Evolutionary conservation across 176 grass and related monocot genomes (phyloP), one percentile per base, ranked within the genome.

Genomic region (Zoysia japonica): DNA sequence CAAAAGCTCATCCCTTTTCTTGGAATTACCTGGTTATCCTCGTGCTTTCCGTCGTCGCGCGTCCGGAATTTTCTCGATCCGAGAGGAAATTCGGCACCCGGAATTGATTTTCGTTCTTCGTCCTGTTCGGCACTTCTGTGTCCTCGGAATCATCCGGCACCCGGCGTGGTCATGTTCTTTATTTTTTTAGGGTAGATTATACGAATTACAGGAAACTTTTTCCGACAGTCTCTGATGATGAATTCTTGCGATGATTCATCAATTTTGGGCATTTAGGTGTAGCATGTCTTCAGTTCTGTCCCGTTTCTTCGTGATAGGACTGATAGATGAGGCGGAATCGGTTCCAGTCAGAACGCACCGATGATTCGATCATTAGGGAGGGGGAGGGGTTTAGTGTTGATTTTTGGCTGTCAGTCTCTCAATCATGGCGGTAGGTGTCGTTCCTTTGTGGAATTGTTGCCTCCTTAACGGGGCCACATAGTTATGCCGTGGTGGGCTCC

Each of bases 371-470:
- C n/a, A 67, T 28, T 28, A 28, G 28, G 28, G 28, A 28, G 28
- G 28, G 28, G 28, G 28, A 28, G 28, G 28, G 28, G 28, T 28
- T 28, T 28, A 28, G 28, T 28, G 28, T 28, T 28, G 28, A 28
- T 28, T 28, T 28, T 28, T 28, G 28, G 28, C 28, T 28, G 28
- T 28, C 28, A 28, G 28, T 72, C 78, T 85, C 77, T 85, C 82
- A 57, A 89, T 89, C 60, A 77, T 76, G 28, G 44, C 15, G 66
- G 66, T 89, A 67, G 82, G 87, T 89, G 60, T 85, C 38, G 14
- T 59, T 77, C 43, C 71, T 48, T 52, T 37, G 76, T 45, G 78
- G 77, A 81, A 81, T 72, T 72, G 82, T 77, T 89, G 71, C 78
- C 84, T 37, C 65, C 77, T 17, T 50, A 68, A 86, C 53, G 70